Evolutionary conservation across 2,329 filamentous ascomycete genomes (phyloP), one percentile per base, ranked within the genome.

Genomic region (Aspergillus sp.): DNA sequence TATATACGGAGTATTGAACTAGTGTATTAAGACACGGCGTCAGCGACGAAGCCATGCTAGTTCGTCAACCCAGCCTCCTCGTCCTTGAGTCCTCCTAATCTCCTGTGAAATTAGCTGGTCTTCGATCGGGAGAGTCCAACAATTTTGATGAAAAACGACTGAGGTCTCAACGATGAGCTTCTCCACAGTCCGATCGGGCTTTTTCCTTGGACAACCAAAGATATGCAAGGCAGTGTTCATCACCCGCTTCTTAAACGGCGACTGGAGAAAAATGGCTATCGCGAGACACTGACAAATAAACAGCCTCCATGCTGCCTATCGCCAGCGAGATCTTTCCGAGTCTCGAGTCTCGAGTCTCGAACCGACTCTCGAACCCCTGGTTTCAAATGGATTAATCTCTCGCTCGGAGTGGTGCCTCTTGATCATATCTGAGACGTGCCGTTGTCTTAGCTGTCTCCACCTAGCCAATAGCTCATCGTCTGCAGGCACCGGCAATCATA

Each of bases 351-450:
- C 21, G 21, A 21, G 3, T 21, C 21, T 21, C 21, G 21, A 21
- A 21, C 21, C 21, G 21, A 21, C 21, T 24, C 23, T 55, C 54
- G 60, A 49, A 61, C 37, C 53, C 37, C 43, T 55, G 57, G 65
- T 68, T 68, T 68, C 62, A 31, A 47, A 64, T 66, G 59, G 60
- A 61, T 49, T 37, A 37, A n/a, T 60, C 49, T 33, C 43, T 43
- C 27, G 51, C 44, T 55, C 53, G 44, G 45, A 39, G 51, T 41
- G 47, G 55, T 53, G 37, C 58, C 40, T 41, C 45, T 37, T 59
- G 52, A 52, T 63, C 59, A 65, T 31, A 61, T 40, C 48, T 67
- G 65, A 67, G 64, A 67, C 65, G 35, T 61, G 59, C 59, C 55
- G 56, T 57, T 27, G 50, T 47, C 54, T 64, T 61, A 58, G 57